phyloP scores from a whole-genome alignment of 371 early-diverging fungal species.

The Actinomucor elegans region DNA sequence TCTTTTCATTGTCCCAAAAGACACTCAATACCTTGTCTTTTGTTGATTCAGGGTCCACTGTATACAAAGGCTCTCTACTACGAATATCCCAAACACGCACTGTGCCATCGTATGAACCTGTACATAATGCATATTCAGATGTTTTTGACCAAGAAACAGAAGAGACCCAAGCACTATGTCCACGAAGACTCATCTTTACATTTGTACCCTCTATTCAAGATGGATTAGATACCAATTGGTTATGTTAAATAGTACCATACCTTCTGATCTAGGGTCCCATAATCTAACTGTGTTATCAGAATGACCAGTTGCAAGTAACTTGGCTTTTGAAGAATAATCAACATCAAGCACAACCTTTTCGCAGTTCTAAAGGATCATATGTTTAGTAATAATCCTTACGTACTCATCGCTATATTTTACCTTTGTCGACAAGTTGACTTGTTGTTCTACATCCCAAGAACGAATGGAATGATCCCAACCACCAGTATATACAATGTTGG shows the following conservation, averaged over 20 bases:
- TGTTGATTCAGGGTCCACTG: constrained; percentile 47
- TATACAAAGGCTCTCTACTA: constrained; percentile 72
- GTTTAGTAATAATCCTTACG: no score
- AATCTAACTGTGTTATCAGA: constrained; percentile 76
- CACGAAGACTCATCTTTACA: constrained; percentile 75
- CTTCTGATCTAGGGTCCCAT: constrained; percentile 87
- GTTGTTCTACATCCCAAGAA: constrained; percentile 83
- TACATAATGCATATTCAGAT: constrained; percentile 74
- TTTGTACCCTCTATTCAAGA: constrained; percentile 57
- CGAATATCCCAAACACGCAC: constrained; percentile 95
- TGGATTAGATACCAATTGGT: neutral
- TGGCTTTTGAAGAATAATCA: constrained; percentile 66
- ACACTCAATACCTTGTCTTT: constrained; percentile 78
- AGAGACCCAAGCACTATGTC: constrained; percentile 83
- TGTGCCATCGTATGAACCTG: constrained; percentile 85
- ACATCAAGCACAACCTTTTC: constrained; percentile 82
- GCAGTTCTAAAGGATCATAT: constrained; percentile 70
- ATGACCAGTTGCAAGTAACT: constrained; percentile 87
- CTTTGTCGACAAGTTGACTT: constrained; percentile 74
- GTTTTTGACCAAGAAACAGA: constrained; percentile 84
- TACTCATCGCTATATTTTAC: no score
- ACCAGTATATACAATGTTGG: constrained; percentile 74
- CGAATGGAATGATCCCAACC: constrained; percentile 94
- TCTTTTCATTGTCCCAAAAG: constrained; percentile 74
- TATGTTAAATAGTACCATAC: constrained; percentile 23